Percentiles rank a stretch among this genome's conserved stretches.
phyloP scores from a whole-genome alignment of 2,329 filamentous ascomycete genomes.

The Phoma sp. region DNA sequence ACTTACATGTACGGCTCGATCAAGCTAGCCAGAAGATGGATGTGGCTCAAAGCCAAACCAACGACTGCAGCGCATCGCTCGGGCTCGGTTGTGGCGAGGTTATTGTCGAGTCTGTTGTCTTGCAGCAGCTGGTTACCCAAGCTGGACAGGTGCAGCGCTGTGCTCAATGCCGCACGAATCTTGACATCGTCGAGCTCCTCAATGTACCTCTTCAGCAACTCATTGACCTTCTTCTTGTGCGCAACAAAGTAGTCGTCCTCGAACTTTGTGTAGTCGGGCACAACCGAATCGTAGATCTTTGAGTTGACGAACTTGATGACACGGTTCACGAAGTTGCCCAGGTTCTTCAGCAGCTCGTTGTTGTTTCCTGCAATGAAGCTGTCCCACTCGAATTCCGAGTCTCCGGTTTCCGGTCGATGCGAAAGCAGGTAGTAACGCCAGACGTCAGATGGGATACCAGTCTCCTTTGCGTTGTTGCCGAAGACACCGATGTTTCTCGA shows the following conservation, averaged over 20 bases:
- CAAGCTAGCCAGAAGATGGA: constrained; percentile 80
- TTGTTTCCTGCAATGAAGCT: constrained; percentile 87
- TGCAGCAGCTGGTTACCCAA: constrained; percentile 67
- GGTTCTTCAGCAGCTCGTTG: constrained; percentile 80
- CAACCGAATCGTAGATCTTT: constrained; percentile 71
- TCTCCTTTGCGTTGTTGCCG: constrained; percentile 86
- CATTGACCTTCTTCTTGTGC: constrained; percentile 69
- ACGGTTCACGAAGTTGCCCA: constrained; percentile 66
- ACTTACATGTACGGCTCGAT: constrained; percentile 78
- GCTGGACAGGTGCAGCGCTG: constrained; percentile 71
- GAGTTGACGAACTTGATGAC: constrained; percentile 75
- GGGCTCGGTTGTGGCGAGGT: constrained; percentile 65
- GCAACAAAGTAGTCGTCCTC: constrained; percentile 51
- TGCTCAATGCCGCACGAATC: constrained; percentile 70
- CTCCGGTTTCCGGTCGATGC: constrained; percentile 82
- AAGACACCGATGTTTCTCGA: constrained; percentile 90
- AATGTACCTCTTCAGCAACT: constrained; percentile 71
- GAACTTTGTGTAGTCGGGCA: constrained; percentile 71
- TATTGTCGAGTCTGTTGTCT: constrained; percentile 66
- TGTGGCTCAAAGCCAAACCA: constrained; percentile 81
- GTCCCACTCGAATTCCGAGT: constrained; percentile 90
- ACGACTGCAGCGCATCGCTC: constrained; percentile 69
- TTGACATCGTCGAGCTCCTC: constrained; percentile 74
- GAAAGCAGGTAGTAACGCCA: constrained; percentile 93
- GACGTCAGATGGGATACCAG: constrained; percentile 83